Percentiles rank a stretch among this genome's conserved stretches.
Evolutionary conservation across 2,329 filamentous ascomycete genomes (phyloP).

Genomic region (Mycogone perniciosa): DNA sequence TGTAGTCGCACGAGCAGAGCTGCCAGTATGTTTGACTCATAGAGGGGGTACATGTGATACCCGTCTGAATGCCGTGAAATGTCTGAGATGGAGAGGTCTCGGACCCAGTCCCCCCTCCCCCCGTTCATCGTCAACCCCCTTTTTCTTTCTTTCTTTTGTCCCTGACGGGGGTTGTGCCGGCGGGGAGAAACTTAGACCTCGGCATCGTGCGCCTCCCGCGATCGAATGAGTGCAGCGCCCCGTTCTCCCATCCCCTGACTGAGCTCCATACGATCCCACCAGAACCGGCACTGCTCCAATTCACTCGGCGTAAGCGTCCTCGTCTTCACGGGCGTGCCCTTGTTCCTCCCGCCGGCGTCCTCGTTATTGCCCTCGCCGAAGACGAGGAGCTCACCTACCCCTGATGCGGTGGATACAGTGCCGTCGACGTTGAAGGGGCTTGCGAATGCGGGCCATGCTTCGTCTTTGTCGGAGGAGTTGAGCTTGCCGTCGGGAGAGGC

Average conservation of each 20-base stretch:
- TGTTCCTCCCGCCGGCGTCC: constrained; percentile 30
- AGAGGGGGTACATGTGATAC: too few species aligned
- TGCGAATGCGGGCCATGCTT: constrained; percentile 37
- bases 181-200: too few species aligned
- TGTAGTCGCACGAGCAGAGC: too few species aligned
- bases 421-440: constrained; percentile 29
- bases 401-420: constrained; percentile 19
- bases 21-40: too few species aligned
- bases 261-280: constrained; percentile 48
- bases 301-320: constrained; percentile 38
- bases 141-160: too few species aligned
- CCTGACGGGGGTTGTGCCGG: too few species aligned
- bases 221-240: constrained; percentile 6
- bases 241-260: constrained; percentile 22
- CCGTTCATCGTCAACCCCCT: too few species aligned
- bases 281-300: constrained; percentile 48
- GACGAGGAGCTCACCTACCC: constrained; percentile 39
- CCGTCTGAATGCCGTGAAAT: too few species aligned
- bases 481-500: constrained; percentile 25
- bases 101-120: too few species aligned
- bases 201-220: not conserved
- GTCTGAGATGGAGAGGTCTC: too few species aligned
- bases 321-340: constrained; percentile 39
- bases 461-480: constrained; percentile 10
- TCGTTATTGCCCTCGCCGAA: constrained; percentile 58